Evolutionary conservation across 2,329 filamentous ascomycete species (phyloP).

Genomic region (Alternaria ethzedia): DNA sequence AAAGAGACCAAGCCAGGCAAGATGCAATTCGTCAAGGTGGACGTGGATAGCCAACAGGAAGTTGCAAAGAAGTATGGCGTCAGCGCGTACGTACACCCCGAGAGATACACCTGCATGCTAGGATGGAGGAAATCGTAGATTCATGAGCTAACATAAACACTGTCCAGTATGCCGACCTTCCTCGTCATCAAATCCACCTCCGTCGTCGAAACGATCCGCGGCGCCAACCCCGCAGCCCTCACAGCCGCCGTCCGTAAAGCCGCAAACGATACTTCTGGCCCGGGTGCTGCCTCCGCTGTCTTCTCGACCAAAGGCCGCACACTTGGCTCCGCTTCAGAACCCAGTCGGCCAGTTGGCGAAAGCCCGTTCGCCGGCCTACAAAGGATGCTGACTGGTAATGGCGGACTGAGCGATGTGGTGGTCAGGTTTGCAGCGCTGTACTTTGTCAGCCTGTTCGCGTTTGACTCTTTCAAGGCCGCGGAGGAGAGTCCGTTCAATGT

Average conservation of each 20-base stretch:
- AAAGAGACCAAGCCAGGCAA: constrained; percentile 55
- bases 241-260: constrained; percentile 56
- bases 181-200: constrained; percentile 54
- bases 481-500: constrained; percentile 54
- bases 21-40: constrained; percentile 61
- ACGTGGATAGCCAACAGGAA: constrained; percentile 60
- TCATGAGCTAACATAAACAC: neutral
- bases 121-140: neutral
- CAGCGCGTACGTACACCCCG: constrained; percentile 48
- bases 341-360: constrained; percentile 31
- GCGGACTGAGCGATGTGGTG: constrained; percentile 48
- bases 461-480: constrained; percentile 53
- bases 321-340: constrained; percentile 43
- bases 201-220: constrained; percentile 56
- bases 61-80: constrained; percentile 59
- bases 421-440: constrained; percentile 57
- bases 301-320: constrained; percentile 55
- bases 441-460: constrained; percentile 53
- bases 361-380: constrained; percentile 34
- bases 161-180: constrained; percentile 56
- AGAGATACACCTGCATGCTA: neutral
- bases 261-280: constrained; percentile 46
- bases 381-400: constrained; percentile 36
- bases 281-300: constrained; percentile 39
- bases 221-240: constrained; percentile 57